These are phyloP conservation scores for Suillus cothurnatus DNA, from an alignment of 768 basidiomycete species.

Conservation along the genomic window DNA sequence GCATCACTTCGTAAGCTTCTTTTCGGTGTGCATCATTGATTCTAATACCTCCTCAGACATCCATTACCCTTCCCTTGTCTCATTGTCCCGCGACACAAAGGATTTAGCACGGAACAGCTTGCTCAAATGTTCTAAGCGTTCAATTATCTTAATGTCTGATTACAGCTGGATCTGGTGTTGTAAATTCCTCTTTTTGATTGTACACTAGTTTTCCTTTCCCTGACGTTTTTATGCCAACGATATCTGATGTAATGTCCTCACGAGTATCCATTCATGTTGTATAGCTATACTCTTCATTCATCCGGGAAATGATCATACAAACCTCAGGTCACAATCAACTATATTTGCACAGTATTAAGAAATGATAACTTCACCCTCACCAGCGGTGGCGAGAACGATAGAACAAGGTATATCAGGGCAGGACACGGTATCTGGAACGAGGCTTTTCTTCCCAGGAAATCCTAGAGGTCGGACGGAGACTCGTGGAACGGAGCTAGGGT, in stretches of 20 bases:
- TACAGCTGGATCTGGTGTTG: background rate
- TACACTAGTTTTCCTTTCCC: background rate
- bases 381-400: background rate
- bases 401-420: background rate
- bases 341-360: background rate
- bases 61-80: conserved; percentile 28
- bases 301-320: background rate
- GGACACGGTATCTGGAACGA: background rate
- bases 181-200: background rate
- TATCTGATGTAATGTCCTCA: background rate
- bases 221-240: background rate
- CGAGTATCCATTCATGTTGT: background rate
- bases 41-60: conserved; percentile 18
- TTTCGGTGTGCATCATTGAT: background rate
- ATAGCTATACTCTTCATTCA: background rate
- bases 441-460: background rate
- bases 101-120: conserved; percentile 20
- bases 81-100: conserved; percentile 26
- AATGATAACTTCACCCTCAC: background rate
- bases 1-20: conserved; percentile 29
- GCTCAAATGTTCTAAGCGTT: conserved; percentile 21
- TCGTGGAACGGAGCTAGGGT: background rate
- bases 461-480: background rate
- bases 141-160: background rate
- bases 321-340: background rate